Evolutionary conservation across 192 early-diverging fungal species (phyloP).

Genomic region (Backusella sp.): DNA sequence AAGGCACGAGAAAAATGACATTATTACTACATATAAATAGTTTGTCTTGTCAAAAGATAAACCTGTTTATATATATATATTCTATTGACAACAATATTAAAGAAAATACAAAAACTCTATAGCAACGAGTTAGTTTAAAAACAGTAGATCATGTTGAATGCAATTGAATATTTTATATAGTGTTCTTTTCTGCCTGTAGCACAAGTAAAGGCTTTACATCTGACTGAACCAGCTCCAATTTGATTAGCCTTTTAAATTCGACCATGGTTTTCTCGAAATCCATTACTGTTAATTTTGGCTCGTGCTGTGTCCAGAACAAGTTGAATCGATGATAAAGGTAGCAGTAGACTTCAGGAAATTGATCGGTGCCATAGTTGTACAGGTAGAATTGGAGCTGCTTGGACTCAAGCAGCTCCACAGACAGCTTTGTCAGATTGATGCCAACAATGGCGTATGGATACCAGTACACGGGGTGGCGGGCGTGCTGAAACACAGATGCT

Average conservation of each 20-base stretch:
- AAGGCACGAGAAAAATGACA: no score
- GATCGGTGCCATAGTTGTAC: slow-evolving; percentile 54
- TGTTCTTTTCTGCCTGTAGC: not conserved
- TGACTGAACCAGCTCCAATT: slow-evolving; percentile 38
- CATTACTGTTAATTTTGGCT: slow-evolving; percentile 62
- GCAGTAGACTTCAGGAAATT: slow-evolving; percentile 75
- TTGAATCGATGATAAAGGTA: slow-evolving; percentile 69
- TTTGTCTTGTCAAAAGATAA: no score
- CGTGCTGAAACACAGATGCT: slow-evolving; percentile 53
- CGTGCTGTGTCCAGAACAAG: slow-evolving; percentile 55
- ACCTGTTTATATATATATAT: no score
- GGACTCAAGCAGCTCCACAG: slow-evolving; percentile 56
- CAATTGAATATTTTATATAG: not conserved
- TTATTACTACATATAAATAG: no score
- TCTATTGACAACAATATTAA: no score
- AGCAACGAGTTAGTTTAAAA: not conserved
- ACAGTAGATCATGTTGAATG: not conserved
- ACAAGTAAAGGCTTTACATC: not conserved
- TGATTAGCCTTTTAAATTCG: slow-evolving; percentile 54
- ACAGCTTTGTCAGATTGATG: slow-evolving; percentile 74
- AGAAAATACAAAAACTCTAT: not conserved
- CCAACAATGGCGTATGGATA: slow-evolving; percentile 82
- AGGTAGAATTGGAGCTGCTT: slow-evolving; percentile 65
- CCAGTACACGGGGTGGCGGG: slow-evolving; percentile 64
- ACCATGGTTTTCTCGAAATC: slow-evolving; percentile 69